These are phyloP conservation scores for Trichosanthes cucumerina DNA, from an alignment of 306 rosid species.

Conservation along the genomic window DNA sequence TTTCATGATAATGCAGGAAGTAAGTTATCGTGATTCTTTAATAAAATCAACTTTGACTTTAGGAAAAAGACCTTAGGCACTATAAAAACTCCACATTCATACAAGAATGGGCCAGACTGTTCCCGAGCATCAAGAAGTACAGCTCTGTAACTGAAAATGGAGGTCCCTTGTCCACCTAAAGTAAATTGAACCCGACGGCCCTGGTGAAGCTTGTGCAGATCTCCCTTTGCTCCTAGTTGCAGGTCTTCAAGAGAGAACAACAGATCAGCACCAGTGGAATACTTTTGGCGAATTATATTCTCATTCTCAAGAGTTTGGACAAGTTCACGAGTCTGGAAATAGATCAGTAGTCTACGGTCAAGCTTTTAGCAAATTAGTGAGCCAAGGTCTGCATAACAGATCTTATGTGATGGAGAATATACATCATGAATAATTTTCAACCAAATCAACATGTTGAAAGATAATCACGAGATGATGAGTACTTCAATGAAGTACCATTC, in stretches of 20 bases:
- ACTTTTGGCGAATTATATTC: slow-evolving; percentile 56
- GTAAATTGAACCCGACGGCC: slow-evolving; percentile 69
- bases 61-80: slow-evolving; percentile 68
- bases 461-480: slow-evolving; percentile 1
- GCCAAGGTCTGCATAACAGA: not conserved
- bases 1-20: not conserved
- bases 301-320: slow-evolving; percentile 60
- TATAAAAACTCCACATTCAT: slow-evolving; percentile 84
- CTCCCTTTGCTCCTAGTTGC: slow-evolving; percentile 55
- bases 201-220: slow-evolving; percentile 48
- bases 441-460: not conserved
- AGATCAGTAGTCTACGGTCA: slow-evolving; percentile 17
- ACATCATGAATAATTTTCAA: not conserved
- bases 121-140: slow-evolving; percentile 76
- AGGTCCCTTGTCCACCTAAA: slow-evolving; percentile 62
- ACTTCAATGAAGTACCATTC: not conserved
- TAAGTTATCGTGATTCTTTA: not conserved
- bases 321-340: slow-evolving; percentile 56
- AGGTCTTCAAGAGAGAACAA: slow-evolving; percentile 64
- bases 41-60: not conserved
- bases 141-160: slow-evolving; percentile 56
- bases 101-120: slow-evolving; percentile 47
- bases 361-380: slow-evolving; percentile 13
- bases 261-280: slow-evolving; percentile 47
- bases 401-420: not conserved